These are phyloP conservation scores for Pelargonium australe DNA, from an alignment of 441 rosid genomes.

Conservation along the genomic window DNA sequence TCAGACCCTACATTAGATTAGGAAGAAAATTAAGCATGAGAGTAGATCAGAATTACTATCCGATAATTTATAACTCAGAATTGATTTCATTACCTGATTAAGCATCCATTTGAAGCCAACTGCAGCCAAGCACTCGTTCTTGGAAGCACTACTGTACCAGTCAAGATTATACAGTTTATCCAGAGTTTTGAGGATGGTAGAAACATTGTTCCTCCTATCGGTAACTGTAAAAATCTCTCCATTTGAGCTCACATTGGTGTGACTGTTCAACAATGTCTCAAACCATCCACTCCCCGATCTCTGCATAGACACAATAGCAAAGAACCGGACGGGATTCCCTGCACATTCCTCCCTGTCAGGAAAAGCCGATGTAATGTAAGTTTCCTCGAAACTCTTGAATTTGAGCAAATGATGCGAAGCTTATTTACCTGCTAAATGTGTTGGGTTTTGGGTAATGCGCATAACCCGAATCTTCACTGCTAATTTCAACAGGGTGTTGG, in stretches of 20 bases:
- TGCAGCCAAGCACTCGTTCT: slow-evolving; percentile 54
- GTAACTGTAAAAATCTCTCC: slow-evolving; percentile 44
- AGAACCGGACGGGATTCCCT: slow-evolving; percentile 42
- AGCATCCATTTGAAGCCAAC: slow-evolving; percentile 68
- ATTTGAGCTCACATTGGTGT: slow-evolving; percentile 48
- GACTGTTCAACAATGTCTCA: slow-evolving; percentile 51
- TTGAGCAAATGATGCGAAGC: neutral
- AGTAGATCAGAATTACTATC: too few species aligned
- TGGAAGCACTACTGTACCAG: slow-evolving; percentile 51
- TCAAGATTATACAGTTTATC: slow-evolving; percentile 46
- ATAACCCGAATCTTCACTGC: slow-evolving; percentile 18
- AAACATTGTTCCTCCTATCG: slow-evolving; percentile 36
- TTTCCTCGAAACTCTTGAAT: neutral
- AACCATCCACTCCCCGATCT: slow-evolving; percentile 70
- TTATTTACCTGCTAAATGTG: slow-evolving; percentile 39
- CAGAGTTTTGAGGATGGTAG: slow-evolving; percentile 34
- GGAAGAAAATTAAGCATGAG: neutral
- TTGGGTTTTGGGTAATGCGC: slow-evolving; percentile 42
- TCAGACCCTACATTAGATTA: slow-evolving; percentile 26
- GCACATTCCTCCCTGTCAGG: slow-evolving; percentile 38
- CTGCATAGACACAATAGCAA: slow-evolving; percentile 54
- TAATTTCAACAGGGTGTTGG: slow-evolving; percentile 12
- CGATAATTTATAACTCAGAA: neutral
- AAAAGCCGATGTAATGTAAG: neutral
- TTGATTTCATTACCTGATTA: slow-evolving; percentile 37